These are phyloP conservation scores for Fusarium nodosum DNA, from an alignment of 2,329 filamentous ascomycete genomes.

Conservation along the genomic window DNA sequence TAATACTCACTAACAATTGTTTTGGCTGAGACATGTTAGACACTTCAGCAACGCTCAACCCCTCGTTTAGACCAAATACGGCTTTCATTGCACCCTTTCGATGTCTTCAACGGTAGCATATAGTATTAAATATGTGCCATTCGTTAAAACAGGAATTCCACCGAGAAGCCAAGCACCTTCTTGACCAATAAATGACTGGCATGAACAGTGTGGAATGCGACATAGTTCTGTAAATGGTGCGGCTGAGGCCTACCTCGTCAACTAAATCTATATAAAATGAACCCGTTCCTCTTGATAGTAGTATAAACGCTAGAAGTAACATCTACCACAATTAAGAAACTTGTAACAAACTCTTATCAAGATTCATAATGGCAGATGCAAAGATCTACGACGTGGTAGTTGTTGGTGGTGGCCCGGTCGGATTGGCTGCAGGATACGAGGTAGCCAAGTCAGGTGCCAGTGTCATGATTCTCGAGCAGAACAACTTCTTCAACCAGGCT, in stretches of 20 bases:
- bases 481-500: conserved; percentile 34
- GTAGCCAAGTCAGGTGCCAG: conserved; percentile 27
- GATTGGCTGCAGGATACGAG: conserved; percentile 36
- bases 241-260: not conserved
- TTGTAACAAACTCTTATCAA: fast-evolving
- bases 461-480: conserved; percentile 33
- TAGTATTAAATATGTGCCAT: not conserved
- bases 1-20: no score
- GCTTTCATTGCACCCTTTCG: not conserved
- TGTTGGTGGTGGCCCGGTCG: conserved; percentile 26
- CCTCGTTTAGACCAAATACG: not conserved
- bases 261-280: not conserved
- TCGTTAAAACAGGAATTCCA: not conserved
- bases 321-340: not conserved
- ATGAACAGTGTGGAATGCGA: not conserved
- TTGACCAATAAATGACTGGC: not conserved
- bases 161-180: not conserved
- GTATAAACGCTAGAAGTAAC: fast-evolving
- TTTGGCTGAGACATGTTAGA: conserved; percentile 5
- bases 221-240: not conserved
- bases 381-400: conserved; percentile 29
- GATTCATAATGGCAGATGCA: not conserved
- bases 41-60: not conserved
- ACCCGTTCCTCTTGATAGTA: not conserved
- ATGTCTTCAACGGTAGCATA: fast-evolving